Conservation (phyloP, 225 moss, liverwort and hornwort genomes). For the Pleurozium schreberi region DNA sequence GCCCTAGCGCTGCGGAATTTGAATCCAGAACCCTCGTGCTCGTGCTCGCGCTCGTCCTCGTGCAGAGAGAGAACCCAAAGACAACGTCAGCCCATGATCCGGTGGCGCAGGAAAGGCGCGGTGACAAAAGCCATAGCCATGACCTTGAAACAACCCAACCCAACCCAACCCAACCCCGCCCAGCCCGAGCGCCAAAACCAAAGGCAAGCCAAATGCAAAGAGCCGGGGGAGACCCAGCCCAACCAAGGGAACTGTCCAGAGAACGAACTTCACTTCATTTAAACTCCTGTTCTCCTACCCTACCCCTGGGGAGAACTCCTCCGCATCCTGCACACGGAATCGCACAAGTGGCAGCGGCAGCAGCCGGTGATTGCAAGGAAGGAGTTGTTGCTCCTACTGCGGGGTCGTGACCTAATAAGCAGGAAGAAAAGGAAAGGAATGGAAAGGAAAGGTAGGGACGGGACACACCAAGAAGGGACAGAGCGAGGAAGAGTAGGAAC, state of each 20-base stretch:
- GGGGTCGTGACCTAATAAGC: background rate
- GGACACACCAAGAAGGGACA: background rate
- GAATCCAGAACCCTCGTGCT: slow-evolving; percentile 1
- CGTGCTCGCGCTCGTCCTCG: background rate
- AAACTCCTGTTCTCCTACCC: background rate
- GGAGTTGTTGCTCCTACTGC: background rate
- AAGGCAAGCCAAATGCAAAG: background rate
- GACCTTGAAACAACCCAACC: background rate
- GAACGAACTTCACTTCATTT: background rate
- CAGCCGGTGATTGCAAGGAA: background rate
- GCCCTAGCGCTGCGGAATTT: background rate
- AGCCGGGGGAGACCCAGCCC: background rate
- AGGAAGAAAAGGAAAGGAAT: background rate
- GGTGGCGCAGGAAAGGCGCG: background rate
- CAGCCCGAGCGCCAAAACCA: background rate
- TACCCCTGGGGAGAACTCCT: background rate
- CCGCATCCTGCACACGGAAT: background rate
- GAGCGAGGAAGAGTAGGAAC: background rate
- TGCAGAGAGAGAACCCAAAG: background rate
- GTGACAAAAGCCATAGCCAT: background rate
- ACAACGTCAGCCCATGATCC: background rate
- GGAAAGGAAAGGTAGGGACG: background rate
- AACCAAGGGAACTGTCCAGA: background rate
- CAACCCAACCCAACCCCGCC: background rate
- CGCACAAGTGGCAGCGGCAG: background rate